Conservation (phyloP, 495 filamentous ascomycete genomes). For the Collariella sp. region DNA sequence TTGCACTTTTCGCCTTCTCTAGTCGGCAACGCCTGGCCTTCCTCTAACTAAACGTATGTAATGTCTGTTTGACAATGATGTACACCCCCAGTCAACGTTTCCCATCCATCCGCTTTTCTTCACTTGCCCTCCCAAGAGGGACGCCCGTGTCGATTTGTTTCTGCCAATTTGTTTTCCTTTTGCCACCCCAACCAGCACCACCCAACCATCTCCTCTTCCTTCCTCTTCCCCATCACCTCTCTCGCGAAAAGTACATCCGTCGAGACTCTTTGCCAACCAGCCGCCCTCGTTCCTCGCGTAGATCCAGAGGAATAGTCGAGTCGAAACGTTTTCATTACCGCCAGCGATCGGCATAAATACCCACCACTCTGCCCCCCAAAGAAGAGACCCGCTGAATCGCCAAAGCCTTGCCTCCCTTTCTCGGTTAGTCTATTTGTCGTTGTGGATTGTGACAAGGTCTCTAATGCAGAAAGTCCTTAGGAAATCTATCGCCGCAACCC, state of each 20-base stretch:
- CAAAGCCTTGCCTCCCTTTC: slow-evolving; percentile 9
- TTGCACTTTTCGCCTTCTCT: neutral
- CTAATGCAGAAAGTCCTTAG: slow-evolving; percentile 26
- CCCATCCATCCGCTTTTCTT: neutral
- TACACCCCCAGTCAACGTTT: slow-evolving; percentile 14
- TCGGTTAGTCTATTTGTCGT: slow-evolving; percentile 27
- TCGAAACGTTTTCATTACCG: slow-evolving; percentile 17
- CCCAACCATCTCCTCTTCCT: neutral
- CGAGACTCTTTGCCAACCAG: neutral
- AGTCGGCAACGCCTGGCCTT: slow-evolving; percentile 6
- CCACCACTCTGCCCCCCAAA: slow-evolving; percentile 14
- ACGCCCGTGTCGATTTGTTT: neutral
- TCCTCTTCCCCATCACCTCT: neutral
- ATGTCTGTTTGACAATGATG: slow-evolving; percentile 21
- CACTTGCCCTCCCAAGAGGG: slow-evolving; percentile 1
- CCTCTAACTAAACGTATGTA: slow-evolving; percentile 16
- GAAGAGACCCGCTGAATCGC: slow-evolving; percentile 11
- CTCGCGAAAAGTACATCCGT: neutral
- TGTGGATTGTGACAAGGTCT: slow-evolving; percentile 24
- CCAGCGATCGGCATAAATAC: slow-evolving; percentile 9
- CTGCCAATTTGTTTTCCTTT: slow-evolving; percentile 1
- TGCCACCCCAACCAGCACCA: neutral
- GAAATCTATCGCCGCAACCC: slow-evolving; percentile 37
- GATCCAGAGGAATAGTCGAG: slow-evolving; percentile 1
- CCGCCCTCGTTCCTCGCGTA: neutral